phyloP scores from a whole-genome alignment of 2,329 filamentous ascomycete species.

The Setomelanomma holmii region DNA sequence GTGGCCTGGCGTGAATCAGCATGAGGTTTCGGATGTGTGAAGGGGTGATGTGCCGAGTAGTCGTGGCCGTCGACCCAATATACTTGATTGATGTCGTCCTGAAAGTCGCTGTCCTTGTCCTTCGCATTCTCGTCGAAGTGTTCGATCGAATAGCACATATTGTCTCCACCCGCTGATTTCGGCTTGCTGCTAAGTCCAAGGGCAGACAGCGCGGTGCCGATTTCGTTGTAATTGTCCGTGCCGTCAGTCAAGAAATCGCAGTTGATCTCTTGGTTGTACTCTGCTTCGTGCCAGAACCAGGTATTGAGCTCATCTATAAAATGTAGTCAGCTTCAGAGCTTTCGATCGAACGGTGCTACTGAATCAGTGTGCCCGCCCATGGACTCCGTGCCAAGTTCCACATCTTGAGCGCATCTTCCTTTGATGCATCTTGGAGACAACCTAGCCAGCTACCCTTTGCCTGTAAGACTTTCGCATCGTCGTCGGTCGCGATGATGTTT shows the following conservation, averaged over 20 bases:
- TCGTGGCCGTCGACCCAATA: conserved; percentile 11
- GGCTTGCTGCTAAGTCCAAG: conserved; percentile 9
- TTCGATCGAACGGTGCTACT: not conserved
- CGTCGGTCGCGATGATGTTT: not conserved
- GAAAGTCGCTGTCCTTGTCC: conserved; percentile 3
- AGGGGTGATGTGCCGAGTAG: conserved; percentile 4
- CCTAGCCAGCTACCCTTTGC: conserved; percentile 1
- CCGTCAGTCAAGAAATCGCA: conserved; percentile 3
- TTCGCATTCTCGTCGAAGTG: conserved; percentile 9
- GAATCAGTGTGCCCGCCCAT: conserved; percentile 13
- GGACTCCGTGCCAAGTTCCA: conserved; percentile 6
- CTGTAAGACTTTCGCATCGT: not conserved
- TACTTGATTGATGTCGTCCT: conserved; percentile 2
- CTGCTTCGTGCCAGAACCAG: conserved; percentile 10
- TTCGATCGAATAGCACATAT: conserved; percentile 9
- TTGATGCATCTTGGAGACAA: conserved; percentile 2
- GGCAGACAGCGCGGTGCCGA: not conserved
- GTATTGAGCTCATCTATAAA: conserved; percentile 4
- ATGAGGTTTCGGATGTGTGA: not conserved
- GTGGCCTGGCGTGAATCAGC: not conserved
- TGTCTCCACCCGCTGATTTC: conserved; percentile 7
- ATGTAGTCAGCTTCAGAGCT: not conserved
- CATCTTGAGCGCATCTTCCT: conserved; percentile 5
- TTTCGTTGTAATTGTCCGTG: not conserved
- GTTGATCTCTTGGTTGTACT: not conserved